Conservation (phyloP, 2,329 filamentous ascomycete genomes). For the Penicillium sp. region DNA sequence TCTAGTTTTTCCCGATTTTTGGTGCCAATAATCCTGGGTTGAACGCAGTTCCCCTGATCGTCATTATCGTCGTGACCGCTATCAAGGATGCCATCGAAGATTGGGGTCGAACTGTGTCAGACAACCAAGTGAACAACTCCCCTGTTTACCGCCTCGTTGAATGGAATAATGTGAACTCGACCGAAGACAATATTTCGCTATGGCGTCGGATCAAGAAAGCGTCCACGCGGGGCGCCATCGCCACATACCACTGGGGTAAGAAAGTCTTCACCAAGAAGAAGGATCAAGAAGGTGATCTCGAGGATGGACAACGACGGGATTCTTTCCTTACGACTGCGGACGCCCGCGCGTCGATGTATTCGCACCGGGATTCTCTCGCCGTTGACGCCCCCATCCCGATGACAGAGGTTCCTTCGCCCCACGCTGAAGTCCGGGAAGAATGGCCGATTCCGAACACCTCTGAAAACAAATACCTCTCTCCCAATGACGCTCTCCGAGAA, state of each 20-base stretch:
- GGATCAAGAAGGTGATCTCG: slow-evolving; percentile 9
- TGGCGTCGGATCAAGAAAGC: slow-evolving; percentile 95
- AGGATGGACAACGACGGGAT: slow-evolving; percentile 59
- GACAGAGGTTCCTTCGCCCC: slow-evolving; percentile 88
- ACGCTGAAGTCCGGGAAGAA: slow-evolving; percentile 55
- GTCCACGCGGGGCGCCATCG: slow-evolving; percentile 63
- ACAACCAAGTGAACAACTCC: slow-evolving; percentile 94
- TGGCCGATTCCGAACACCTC: slow-evolving; percentile 39
- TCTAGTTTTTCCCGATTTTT: slow-evolving; percentile 92
- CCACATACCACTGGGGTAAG: slow-evolving; percentile 56
- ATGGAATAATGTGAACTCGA: slow-evolving; percentile 91
- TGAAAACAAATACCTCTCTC: slow-evolving; percentile 35
- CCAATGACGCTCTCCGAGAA: slow-evolving; percentile 32
- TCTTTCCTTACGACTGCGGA: slow-evolving; percentile 66
- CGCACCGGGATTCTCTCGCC: slow-evolving; percentile 48
- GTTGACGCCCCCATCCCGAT: slow-evolving; percentile 78
- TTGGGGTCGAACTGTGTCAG: slow-evolving; percentile 85
- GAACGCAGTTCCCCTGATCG: slow-evolving; percentile 86
- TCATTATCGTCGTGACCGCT: slow-evolving; percentile 84
- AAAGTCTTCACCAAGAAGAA: slow-evolving; percentile 53
- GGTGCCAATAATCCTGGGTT: slow-evolving; percentile 87
- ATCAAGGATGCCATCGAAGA: slow-evolving; percentile 97
- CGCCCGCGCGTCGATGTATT: slow-evolving; percentile 58
- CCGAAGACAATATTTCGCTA: slow-evolving; percentile 77
- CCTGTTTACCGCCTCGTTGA: slow-evolving; percentile 85